Percentiles rank a stretch among this genome's conserved stretches.
Evolutionary conservation across 2,329 filamentous ascomycete species (phyloP).

Genomic region (Hirsutella minnesotensis): DNA sequence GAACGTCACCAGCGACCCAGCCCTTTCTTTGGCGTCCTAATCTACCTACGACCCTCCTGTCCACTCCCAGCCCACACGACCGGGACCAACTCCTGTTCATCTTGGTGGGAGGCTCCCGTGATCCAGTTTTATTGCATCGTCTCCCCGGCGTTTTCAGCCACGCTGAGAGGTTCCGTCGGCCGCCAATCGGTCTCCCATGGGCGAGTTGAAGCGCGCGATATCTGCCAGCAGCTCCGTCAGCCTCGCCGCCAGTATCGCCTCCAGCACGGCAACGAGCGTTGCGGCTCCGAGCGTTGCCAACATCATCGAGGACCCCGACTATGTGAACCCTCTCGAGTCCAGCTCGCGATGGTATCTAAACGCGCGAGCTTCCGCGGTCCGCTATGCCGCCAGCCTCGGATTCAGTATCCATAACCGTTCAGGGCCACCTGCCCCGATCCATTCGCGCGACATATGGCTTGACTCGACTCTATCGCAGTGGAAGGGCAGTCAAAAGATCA

Average conservation of each 20-base stretch:
- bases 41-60: too few relatives aligned
- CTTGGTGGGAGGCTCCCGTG: too few relatives aligned
- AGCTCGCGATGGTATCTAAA: conserved; percentile 31
- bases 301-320: conserved; percentile 21
- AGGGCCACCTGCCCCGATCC: conserved; percentile 25
- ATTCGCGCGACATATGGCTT: conserved; percentile 26
- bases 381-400: conserved; percentile 30
- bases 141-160: not conserved
- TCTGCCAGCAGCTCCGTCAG: conserved; percentile 1
- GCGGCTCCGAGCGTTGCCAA: conserved; percentile 17
- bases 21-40: too few relatives aligned
- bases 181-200: conserved; percentile 2
- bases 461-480: conserved; percentile 28
- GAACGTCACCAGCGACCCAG: too few relatives aligned
- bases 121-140: too few relatives aligned
- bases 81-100: not conserved
- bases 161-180: not conserved
- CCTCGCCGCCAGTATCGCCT: conserved; percentile 2
- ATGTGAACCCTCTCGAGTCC: conserved; percentile 30
- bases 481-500: conserved; percentile 26
- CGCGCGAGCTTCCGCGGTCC: conserved; percentile 29
- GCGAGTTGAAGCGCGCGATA: conserved; percentile 5
- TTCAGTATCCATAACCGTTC: conserved; percentile 30
- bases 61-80: not conserved
- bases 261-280: conserved; percentile 11